These are phyloP conservation scores for Curvularia eragrostidis DNA, from an alignment of 2,329 filamentous ascomycete genomes.

Conservation along the genomic window DNA sequence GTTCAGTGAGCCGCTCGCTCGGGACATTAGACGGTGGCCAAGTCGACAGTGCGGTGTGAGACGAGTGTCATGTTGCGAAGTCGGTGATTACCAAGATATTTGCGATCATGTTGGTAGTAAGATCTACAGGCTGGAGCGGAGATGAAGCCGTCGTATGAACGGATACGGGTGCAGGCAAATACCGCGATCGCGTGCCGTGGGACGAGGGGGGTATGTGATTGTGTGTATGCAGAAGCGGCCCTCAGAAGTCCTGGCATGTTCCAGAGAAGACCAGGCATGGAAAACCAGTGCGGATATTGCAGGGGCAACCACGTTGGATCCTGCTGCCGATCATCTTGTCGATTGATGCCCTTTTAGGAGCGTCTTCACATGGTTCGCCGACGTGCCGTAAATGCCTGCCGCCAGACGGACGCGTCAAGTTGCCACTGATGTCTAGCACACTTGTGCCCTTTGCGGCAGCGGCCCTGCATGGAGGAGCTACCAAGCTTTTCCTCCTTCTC, in stretches of 20 bases:
- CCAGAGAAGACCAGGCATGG: not conserved
- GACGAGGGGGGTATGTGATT: not conserved
- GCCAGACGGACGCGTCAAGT: conserved; percentile 12
- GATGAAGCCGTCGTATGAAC: not conserved
- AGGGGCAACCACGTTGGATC: conserved; percentile 6
- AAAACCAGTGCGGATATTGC: conserved; percentile 12
- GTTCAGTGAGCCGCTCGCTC: conserved; percentile 15
- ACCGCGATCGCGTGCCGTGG: not conserved
- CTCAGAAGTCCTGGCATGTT: not conserved
- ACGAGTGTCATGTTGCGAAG: conserved; percentile 16
- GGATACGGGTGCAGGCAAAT: not conserved
- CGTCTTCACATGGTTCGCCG: conserved; percentile 3
- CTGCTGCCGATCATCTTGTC: conserved; percentile 6
- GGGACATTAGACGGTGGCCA: conserved; percentile 15
- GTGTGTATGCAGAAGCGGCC: not conserved
- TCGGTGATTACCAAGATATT: conserved; percentile 1
- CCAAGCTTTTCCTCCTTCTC: conserved; percentile 8
- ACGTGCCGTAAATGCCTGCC: conserved; percentile 9
- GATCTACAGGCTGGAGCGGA: not conserved
- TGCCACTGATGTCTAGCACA: conserved; percentile 8
- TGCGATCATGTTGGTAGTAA: not conserved
- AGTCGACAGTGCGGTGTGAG: conserved; percentile 10
- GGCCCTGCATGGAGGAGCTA: conserved; percentile 7
- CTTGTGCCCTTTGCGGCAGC: conserved; percentile 8
- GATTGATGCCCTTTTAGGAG: conserved; percentile 6